Conservation (phyloP, 2,329 filamentous ascomycete genomes). For the Ophiocordyceps camponoti-floridani region DNA sequence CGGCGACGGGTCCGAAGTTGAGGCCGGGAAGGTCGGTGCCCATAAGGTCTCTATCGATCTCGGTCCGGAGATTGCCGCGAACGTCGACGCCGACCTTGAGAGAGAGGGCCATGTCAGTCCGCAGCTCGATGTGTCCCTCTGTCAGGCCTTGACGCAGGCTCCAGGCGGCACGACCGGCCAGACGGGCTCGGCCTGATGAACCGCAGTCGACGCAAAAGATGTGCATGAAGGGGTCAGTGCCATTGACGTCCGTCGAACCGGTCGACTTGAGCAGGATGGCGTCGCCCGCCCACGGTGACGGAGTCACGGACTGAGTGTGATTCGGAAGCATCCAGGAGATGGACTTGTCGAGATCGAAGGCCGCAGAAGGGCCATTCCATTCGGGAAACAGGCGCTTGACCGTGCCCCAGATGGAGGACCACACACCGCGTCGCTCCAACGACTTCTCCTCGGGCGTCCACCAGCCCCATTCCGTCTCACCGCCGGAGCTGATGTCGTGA, state of each 20-base stretch:
- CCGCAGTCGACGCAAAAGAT: constrained; percentile 14
- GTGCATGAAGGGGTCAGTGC: constrained; percentile 6
- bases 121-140: constrained; percentile 8
- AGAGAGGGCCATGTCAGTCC: constrained; percentile 7
- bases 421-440: background rate
- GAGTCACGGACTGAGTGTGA: constrained; percentile 5
- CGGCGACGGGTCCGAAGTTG: constrained; percentile 8
- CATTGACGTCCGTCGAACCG: background rate
- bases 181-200: constrained; percentile 8
- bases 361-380: constrained; percentile 1
- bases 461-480: constrained; percentile 10
- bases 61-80: constrained; percentile 5
- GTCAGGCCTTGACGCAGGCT: constrained; percentile 8
- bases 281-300: constrained; percentile 12
- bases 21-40: constrained; percentile 9
- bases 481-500: constrained; percentile 6
- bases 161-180: constrained; percentile 10
- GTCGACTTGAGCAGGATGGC: constrained; percentile 11
- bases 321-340: constrained; percentile 7
- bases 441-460: constrained; percentile 4
- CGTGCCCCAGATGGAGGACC: background rate
- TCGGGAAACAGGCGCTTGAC: constrained; percentile 1
- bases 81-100: constrained; percentile 15
- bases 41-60: constrained; percentile 7
- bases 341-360: constrained; percentile 3